Evolutionary conservation across 2,329 filamentous ascomycete genomes (phyloP).

Genomic region (Hypoxylon sp.): DNA sequence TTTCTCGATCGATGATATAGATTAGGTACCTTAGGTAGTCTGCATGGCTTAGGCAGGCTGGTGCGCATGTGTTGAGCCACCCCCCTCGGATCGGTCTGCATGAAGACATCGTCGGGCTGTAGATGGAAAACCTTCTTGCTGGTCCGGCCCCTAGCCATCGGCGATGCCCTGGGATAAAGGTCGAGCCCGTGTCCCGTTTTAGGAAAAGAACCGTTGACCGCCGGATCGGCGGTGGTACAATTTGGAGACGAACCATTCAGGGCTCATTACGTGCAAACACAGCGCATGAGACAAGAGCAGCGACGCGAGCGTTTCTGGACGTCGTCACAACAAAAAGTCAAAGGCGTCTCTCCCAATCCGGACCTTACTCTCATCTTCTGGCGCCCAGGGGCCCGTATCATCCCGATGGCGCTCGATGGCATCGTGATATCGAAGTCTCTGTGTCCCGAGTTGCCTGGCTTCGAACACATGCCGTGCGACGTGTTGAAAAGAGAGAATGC

Average conservation of each 20-base stretch:
- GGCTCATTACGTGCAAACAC: conserved; percentile 32
- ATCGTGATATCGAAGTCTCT: neutral
- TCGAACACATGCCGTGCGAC: conserved; percentile 5
- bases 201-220: conserved; percentile 31
- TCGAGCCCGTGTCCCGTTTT: conserved; percentile 21
- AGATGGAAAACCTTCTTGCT: neutral
- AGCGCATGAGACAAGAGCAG: conserved; percentile 36
- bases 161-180: conserved; percentile 16
- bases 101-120: neutral
- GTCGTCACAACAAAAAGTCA: neutral
- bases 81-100: neutral
- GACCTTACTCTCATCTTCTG: conserved; percentile 4
- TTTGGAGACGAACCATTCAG: conserved; percentile 28
- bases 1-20: neutral
- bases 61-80: neutral
- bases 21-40: no score
- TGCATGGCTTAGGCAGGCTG: neutral
- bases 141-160: neutral
- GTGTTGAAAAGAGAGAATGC: neutral
- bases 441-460: neutral
- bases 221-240: conserved; percentile 31
- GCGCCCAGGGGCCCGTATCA: conserved; percentile 4
- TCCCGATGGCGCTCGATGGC: conserved; percentile 18
- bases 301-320: conserved; percentile 20
- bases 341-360: conserved; percentile 2